Evolutionary conservation across 2,329 filamentous ascomycete genomes (phyloP).

Genomic region (Fusarium sp.): DNA sequence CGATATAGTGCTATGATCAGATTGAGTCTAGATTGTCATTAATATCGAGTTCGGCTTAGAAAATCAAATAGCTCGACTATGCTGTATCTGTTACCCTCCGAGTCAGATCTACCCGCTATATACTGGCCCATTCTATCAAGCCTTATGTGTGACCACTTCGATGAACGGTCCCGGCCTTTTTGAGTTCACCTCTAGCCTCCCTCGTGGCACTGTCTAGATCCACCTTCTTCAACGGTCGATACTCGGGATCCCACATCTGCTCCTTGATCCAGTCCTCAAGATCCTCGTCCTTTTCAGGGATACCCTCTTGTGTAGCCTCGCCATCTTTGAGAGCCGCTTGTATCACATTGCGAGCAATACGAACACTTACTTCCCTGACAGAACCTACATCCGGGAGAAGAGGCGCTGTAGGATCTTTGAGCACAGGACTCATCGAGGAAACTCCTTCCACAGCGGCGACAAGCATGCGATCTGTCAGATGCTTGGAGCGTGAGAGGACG

Average conservation of each 20-base stretch:
- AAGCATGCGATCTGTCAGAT: slow-evolving; percentile 82
- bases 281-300: slow-evolving; percentile 69
- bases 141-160: slow-evolving; percentile 29
- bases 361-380: slow-evolving; percentile 80
- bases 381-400: slow-evolving; percentile 81
- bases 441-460: slow-evolving; percentile 83
- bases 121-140: not conserved
- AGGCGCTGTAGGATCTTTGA: slow-evolving; percentile 72
- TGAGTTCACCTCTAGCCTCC: slow-evolving; percentile 62
- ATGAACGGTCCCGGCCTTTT: slow-evolving; percentile 50
- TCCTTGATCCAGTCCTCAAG: slow-evolving; percentile 79
- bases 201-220: slow-evolving; percentile 64
- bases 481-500: slow-evolving; percentile 75
- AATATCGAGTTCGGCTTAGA: slow-evolving; percentile 6
- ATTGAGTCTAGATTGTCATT: slow-evolving; percentile 26
- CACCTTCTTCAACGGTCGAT: slow-evolving; percentile 73
- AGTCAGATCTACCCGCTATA: not conserved
- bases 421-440: slow-evolving; percentile 77
- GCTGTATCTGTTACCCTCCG: not conserved
- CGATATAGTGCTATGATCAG: slow-evolving; percentile 22
- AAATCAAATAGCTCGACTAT: slow-evolving; percentile 5
- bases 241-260: slow-evolving; percentile 84
- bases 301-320: slow-evolving; percentile 72
- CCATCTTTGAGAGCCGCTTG: slow-evolving; percentile 77
- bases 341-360: slow-evolving; percentile 82